These are phyloP conservation scores for Neodidymelliopsis sp. DNA, from an alignment of 2,329 filamentous ascomycete genomes.

Conservation along the genomic window DNA sequence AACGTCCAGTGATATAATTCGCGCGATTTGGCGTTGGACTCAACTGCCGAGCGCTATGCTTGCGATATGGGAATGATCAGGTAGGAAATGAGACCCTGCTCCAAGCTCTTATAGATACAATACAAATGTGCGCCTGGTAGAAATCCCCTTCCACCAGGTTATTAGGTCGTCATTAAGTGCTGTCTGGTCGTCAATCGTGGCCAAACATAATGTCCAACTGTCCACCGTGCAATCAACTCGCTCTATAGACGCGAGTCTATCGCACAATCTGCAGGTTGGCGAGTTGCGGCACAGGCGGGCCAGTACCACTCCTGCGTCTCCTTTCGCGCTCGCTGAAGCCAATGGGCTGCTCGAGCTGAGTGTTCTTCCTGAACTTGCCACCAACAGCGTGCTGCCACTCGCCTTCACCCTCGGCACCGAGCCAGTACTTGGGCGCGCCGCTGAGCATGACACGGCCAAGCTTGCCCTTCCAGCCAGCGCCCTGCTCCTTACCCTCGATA, in stretches of 20 bases:
- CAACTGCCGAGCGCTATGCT: conserved; percentile 7
- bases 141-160: background rate
- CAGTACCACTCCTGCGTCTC: conserved; percentile 68
- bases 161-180: conserved; percentile 17
- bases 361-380: conserved; percentile 65
- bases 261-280: conserved; percentile 32
- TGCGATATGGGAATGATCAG: conserved; percentile 5
- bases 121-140: conserved; percentile 5
- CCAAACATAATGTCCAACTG: background rate
- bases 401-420: conserved; percentile 70
- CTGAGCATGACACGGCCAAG: conserved; percentile 81
- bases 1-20: background rate
- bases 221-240: background rate
- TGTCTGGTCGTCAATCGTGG: conserved; percentile 9
- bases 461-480: conserved; percentile 79
- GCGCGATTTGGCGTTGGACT: background rate
- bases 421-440: conserved; percentile 80
- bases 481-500: conserved; percentile 71
- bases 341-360: conserved; percentile 49
- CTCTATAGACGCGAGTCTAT: conserved; percentile 19
- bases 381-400: conserved; percentile 73
- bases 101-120: conserved; percentile 9
- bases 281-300: conserved; percentile 56
- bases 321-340: conserved; percentile 65
- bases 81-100: too few relatives aligned